A percentile compares a stretch with the other conserved stretches of the same genome.
phyloP scores from a whole-genome alignment of 1,284 basidiomycete species.

The Puccinia hordei region DNA sequence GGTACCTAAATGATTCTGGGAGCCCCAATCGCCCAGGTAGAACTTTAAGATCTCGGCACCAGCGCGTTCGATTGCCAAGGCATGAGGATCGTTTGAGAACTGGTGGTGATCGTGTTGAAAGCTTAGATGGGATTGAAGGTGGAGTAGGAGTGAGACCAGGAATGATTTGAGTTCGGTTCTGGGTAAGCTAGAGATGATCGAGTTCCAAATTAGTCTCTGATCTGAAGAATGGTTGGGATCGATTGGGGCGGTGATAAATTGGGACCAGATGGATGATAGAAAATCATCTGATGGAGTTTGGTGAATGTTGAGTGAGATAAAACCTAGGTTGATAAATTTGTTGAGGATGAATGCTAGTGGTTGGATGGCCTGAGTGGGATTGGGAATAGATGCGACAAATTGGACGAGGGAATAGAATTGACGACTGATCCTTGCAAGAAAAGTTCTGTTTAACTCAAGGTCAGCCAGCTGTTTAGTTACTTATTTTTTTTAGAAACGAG shows the following conservation, averaged over 20 bases:
- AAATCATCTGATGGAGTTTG: too few species aligned
- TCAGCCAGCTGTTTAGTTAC: too few species aligned
- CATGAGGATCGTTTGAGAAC: not conserved
- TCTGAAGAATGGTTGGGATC: not conserved
- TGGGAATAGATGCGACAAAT: not conserved
- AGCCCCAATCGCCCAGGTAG: slow-evolving; percentile 29
- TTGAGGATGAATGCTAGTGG: not conserved
- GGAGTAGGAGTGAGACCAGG: slow-evolving; percentile 14
- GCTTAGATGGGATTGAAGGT: slow-evolving; percentile 5
- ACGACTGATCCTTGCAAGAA: too few species aligned
- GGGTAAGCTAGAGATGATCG: slow-evolving; percentile 33
- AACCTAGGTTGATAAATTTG: slow-evolving; percentile 41
- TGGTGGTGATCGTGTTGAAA: not conserved
- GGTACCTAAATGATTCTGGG: slow-evolving; percentile 13
- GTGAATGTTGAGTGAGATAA: slow-evolving; percentile 17
- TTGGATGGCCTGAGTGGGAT: not conserved
- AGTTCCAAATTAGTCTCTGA: slow-evolving; percentile 12
- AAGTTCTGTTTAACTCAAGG: not conserved
- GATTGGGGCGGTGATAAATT: not conserved
- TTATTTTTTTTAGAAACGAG: not conserved
- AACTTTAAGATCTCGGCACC: slow-evolving; percentile 17
- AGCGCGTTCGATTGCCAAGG: slow-evolving; percentile 13
- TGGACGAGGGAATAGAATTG: slow-evolving; percentile 11
- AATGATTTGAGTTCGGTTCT: slow-evolving; percentile 24
- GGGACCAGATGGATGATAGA: slow-evolving; percentile 31